Conservation (phyloP, 768 basidiomycete species). For the Rubroboletus satanas region DNA sequence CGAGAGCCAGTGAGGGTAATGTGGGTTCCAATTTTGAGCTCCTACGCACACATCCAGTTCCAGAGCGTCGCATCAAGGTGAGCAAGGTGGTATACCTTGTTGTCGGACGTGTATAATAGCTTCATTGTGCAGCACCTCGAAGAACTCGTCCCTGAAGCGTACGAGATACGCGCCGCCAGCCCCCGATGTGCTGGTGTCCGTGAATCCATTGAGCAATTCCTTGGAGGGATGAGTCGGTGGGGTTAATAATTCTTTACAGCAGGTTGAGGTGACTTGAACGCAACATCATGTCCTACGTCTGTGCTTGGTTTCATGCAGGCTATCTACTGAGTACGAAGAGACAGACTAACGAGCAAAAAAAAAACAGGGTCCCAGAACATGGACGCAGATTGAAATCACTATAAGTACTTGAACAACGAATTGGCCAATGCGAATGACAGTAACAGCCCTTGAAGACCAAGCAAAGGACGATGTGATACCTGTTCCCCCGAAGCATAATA, state of each 20-base stretch:
- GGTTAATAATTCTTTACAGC: not conserved
- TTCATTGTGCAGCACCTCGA: conserved; percentile 42
- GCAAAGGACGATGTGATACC: not conserved
- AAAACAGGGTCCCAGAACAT: not conserved
- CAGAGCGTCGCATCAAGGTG: conserved; percentile 68
- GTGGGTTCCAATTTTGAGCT: conserved; percentile 46
- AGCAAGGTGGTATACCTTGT: conserved; percentile 13
- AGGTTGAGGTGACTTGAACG: not conserved
- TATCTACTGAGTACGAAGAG: not conserved
- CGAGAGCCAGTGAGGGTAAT: conserved; percentile 45
- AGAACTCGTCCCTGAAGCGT: conserved; percentile 54
- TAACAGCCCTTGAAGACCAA: not conserved
- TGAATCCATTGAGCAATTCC: conserved; percentile 28
- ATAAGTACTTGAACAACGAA: conserved; percentile 3
- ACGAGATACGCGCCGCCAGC: conserved; percentile 50
- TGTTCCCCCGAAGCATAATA: conserved; percentile 5
- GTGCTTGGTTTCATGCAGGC: not conserved
- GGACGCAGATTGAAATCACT: not conserved
- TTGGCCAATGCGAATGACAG: conserved; percentile 9
- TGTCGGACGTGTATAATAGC: not conserved
- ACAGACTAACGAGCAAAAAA: not conserved
- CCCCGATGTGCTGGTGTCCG: conserved; percentile 49
- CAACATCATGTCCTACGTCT: not conserved
- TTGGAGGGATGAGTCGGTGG: conserved; percentile 16
- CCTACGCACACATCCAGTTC: conserved; percentile 78